Base-by-base conservation (phyloP, 225 moss, liverwort and hornwort genomes). In the Physcomitrellopsis africana region DNA sequence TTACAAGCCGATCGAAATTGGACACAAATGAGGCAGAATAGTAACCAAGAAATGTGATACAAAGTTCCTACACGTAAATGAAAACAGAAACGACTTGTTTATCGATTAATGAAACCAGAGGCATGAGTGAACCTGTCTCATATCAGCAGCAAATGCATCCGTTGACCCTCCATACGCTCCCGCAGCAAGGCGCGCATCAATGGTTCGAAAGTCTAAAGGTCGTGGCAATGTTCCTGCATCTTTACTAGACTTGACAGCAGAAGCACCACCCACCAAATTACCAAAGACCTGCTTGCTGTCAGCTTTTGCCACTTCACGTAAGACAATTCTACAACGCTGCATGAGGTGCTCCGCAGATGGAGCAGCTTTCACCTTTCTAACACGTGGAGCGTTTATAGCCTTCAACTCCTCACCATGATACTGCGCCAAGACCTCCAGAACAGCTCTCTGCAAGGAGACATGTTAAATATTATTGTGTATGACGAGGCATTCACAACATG, bases 311-410 rank as follows among this genome's bases (percentile, higher is more conserved):
- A 88, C 88, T 83, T 95, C 92, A 54, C 95, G 93, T 61, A 95
- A 88, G 60, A 95, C 95, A 70, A 95, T 95, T 46, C 95, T 89
- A 80, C 95, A 95, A 51, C 91, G 86, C 78, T 95, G 93, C 91
- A 93, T 93, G n/a, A 95, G 92, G 61, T 92, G 91, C 82, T 95
- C 93, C 59, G 89, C 79, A 55, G 95, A 95, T 32, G 95, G 95
- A 67, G 92, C 89, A 67, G 80, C 77, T 76, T 95, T 95, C 71
- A 92, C 91, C 81, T 95, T 93, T 72, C 91, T 88, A 71, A 84
- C 82, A 67, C 91, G 92, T 56, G 93, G 91, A 44, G 77, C 85
- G 74, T 83, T 86, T 69, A 83, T 81, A 68, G 83, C 82, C 81
- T 83, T 83, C 67, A 88, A 70, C 68, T 95, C 95, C 70, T 93